Evolutionary conservation across 2,329 filamentous ascomycete species (phyloP), one percentile per base, ranked within the genome.

Genomic region (Ceratocystis cacaofunesta): DNA sequence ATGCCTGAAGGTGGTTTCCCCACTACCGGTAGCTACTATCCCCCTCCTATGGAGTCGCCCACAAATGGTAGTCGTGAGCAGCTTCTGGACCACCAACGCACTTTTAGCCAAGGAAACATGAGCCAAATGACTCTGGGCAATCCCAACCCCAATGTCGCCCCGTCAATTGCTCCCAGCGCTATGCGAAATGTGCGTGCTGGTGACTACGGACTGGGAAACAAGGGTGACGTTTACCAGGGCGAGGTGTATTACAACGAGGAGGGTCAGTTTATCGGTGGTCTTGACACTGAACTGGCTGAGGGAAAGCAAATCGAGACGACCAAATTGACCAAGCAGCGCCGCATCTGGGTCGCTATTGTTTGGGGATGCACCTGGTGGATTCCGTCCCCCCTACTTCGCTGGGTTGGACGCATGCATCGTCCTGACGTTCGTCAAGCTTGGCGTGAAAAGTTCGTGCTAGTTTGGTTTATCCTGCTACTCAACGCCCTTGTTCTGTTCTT

Each of bases 341-440:
- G 89, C 50, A 72, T 85, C 1, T 99, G 94, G 94, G 85, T 95
- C 28, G 82, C 76, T 1, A 75, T 94, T 50, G 89, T 94, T 2
- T 97, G 92, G 91, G 82, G 83, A 0, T 70, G 95, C 61, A 99
- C 94, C 0, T 97, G 90, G 73, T 97, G 89, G 88, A 94, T 96
- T 69, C 94, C 94, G 0, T 97, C 92, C 0, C 88, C 90, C 61
- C 69, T 89, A 1, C 84, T 99, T 17, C 82, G 83, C n/a, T 87
- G 81, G 67, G 72, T 97, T 66, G 94, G 94, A 41, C 89, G 92
- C 25, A 99, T 99, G 94, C 95, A 95, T 77, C 86, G 94, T 65
- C 94, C 92, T 1, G 94, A 99, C 76, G 90, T 99, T 7, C 89
- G 94, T 30, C 89, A 96, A 84, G 94, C 94, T 0, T 99, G 94